phyloP scores from a whole-genome alignment of 495 filamentous ascomycete species.

The Penicillium canariense region DNA sequence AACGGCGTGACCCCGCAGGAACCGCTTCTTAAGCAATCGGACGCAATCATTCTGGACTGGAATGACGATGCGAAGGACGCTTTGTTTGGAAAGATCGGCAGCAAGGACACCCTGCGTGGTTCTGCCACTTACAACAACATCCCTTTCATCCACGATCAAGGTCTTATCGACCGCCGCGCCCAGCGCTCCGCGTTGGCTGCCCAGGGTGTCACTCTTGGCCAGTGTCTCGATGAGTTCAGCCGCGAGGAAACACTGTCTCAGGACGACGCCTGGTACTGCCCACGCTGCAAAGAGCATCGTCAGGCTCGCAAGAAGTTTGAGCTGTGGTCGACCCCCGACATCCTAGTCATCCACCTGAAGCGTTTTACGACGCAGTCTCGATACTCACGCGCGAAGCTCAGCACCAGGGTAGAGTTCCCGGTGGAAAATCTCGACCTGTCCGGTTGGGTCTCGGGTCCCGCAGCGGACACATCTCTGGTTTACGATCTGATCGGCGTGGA shows the following conservation, averaged over 20 bases:
- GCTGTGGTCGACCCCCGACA: constrained; percentile 93
- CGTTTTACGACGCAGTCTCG: constrained; percentile 68
- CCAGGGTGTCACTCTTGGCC: constrained; percentile 76
- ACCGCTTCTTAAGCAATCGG: constrained; percentile 69
- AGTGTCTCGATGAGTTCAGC: constrained; percentile 91
- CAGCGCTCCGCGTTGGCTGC: constrained; percentile 61
- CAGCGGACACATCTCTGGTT: constrained; percentile 72
- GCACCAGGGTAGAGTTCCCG: constrained; percentile 88
- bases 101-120: constrained; percentile 16
- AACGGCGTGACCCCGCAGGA: constrained; percentile 18
- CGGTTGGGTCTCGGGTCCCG: constrained; percentile 69
- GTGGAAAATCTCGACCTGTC: constrained; percentile 82
- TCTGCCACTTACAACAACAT: constrained; percentile 48
- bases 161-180: constrained; percentile 58
- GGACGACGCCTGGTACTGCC: constrained; percentile 95
- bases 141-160: constrained; percentile 60
- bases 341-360: constrained; percentile 92
- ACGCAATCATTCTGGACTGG: constrained; percentile 88
- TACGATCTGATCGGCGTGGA: constrained; percentile 96
- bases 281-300: constrained; percentile 88
- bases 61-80: constrained; percentile 58
- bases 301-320: constrained; percentile 94
- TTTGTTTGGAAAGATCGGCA: constrained; percentile 60
- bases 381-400: constrained; percentile 80
- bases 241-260: constrained; percentile 87